Evolutionary conservation across 2,329 filamentous ascomycete species (phyloP).

Genomic region (Talaromyces sp.): DNA sequence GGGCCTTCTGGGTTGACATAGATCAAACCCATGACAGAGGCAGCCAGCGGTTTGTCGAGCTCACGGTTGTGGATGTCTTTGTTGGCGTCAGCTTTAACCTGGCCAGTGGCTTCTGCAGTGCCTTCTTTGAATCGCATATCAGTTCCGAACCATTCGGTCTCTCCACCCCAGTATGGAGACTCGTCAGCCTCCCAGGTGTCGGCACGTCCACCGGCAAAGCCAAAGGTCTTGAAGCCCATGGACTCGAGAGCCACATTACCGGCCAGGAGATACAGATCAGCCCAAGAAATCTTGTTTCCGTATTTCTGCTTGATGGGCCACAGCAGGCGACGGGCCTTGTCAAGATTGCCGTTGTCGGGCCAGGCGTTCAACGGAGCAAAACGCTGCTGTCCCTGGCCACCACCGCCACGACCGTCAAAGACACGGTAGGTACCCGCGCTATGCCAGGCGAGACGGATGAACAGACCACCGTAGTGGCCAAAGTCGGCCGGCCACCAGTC

Average conservation of each 20-base stretch:
- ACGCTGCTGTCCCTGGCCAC: slow-evolving; percentile 68
- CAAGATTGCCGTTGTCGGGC: slow-evolving; percentile 72
- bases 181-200: slow-evolving; percentile 74
- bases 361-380: slow-evolving; percentile 78
- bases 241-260: slow-evolving; percentile 73
- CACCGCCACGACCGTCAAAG: slow-evolving; percentile 68
- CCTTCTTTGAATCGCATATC: slow-evolving; percentile 61
- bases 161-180: slow-evolving; percentile 70
- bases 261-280: slow-evolving; percentile 64
- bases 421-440: slow-evolving; percentile 73
- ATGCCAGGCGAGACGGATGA: slow-evolving; percentile 79
- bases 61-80: slow-evolving; percentile 55
- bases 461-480: slow-evolving; percentile 74
- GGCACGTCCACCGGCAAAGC: slow-evolving; percentile 66
- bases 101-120: slow-evolving; percentile 39
- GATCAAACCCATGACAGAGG: slow-evolving; percentile 70
- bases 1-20: slow-evolving; percentile 79
- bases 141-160: slow-evolving; percentile 70
- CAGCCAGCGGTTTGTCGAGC: slow-evolving; percentile 62
- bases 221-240: slow-evolving; percentile 69
- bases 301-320: slow-evolving; percentile 85
- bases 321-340: slow-evolving; percentile 73
- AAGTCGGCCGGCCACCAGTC: slow-evolving; percentile 80
- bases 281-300: slow-evolving; percentile 76
- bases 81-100: slow-evolving; percentile 38